These are phyloP conservation scores for Pichia kluyveri DNA, from an alignment of 805 yeast genomes.

Conservation along the genomic window DNA sequence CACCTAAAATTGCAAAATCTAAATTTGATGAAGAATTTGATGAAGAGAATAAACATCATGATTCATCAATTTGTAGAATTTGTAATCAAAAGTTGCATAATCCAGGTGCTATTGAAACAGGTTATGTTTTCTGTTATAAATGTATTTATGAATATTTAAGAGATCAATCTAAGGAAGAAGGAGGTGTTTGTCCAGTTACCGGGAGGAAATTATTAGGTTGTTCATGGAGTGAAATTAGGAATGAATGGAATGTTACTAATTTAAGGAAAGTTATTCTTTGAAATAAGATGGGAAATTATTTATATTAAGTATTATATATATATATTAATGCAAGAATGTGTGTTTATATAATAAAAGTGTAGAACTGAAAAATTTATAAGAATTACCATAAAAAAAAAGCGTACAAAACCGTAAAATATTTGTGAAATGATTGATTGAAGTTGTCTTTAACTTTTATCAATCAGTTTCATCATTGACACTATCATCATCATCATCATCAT, in stretches of 20 bases:
- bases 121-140: conserved; percentile 80
- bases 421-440: background rate
- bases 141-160: conserved; percentile 66
- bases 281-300: background rate
- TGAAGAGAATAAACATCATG: conserved; percentile 15
- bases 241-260: conserved; percentile 68
- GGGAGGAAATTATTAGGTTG: conserved; percentile 67
- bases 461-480: conserved; percentile 3
- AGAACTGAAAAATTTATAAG: too few relatives aligned
- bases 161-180: conserved; percentile 35
- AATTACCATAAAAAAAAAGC: too few relatives aligned
- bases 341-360: background rate
- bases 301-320: too few relatives aligned
- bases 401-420: background rate
- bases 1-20: conserved; percentile 3
- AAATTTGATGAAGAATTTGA: conserved; percentile 5
- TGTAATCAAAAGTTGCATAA: conserved; percentile 58
- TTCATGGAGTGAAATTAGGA: conserved; percentile 44
- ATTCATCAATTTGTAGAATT: conserved; percentile 45
- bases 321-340: too few relatives aligned
- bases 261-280: conserved; percentile 64
- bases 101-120: conserved; percentile 87
- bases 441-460: background rate
- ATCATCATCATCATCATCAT: conserved; percentile 31
- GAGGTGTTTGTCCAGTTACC: conserved; percentile 80